Base-by-base conservation (phyloP, 805 yeast genomes). In the Barnettozyma sucrosica region DNA sequence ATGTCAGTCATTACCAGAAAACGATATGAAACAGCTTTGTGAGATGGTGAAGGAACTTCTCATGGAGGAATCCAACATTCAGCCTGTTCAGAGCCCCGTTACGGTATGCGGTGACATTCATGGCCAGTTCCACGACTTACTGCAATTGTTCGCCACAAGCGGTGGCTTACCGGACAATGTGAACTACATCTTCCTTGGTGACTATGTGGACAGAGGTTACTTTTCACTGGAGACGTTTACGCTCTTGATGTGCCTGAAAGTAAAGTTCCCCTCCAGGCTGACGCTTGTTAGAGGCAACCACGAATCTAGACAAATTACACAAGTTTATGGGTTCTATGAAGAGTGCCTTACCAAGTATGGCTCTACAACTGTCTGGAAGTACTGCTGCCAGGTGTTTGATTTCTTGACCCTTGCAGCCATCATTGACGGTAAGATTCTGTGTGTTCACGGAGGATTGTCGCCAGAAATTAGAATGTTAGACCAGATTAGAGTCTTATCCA, bases 391-490 rank as follows among this genome's bases (percentile, higher is more conserved):
- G 66, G 97, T 90, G 42, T 89, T 90, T 69, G 97, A 90, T 67
- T 89, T 89, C 64, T 73, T 92, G 53, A 89, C 97, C 0, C 74
- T 93, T 51, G 96, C 97, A 16, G 99, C 99, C 26, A 88, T 92
- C 47, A 88, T 92, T 52, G 99, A 93, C 68, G 97, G 97, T 45
- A 85, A 84, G 62, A 85, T 92, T 41, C 72, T 92, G 50, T 92
- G 99, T 72, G 96, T 93, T 40, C 99, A 92, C 66, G 99, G 99
- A 49, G 99, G 99, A 6, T 74, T 92, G 47, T 87, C 96, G 13
- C 99, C 99, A 2, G 98, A 93, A 66, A 90, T 92, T 53, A 80
- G 98, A 65, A 90, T 93, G 96, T 75, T 92, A 55, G 99, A 92
- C 66, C 99, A 92, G 68, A 89, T 92, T 55, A 75, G 98, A 59